Percentiles rank a stretch among this genome's conserved stretches.
Evolutionary conservation across 2,329 filamentous ascomycete species (phyloP).

Genomic region (Colletotrichum sidae): DNA sequence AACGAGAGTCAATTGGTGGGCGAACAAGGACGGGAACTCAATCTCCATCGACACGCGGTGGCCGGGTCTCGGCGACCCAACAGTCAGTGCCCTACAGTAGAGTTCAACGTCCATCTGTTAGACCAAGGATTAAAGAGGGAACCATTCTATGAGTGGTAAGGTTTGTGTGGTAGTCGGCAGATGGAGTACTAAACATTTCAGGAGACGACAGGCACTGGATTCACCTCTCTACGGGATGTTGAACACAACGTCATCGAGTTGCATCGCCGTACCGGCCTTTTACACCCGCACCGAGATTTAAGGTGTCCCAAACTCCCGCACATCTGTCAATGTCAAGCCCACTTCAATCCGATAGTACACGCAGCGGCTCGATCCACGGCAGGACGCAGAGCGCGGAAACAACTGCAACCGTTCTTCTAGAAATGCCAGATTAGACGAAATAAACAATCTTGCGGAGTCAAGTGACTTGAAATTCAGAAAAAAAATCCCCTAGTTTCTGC

Average conservation of each 20-base stretch:
- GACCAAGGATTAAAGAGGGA: too few relatives aligned
- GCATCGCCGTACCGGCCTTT: too few relatives aligned
- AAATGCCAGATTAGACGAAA: background rate
- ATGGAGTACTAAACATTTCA: too few relatives aligned
- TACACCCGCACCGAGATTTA: constrained; percentile 6
- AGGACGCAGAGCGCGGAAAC: constrained; percentile 11
- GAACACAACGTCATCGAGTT: too few relatives aligned
- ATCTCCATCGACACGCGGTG: background rate
- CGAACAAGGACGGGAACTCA: background rate
- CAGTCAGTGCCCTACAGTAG: too few relatives aligned
- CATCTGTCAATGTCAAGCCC: constrained; percentile 1
- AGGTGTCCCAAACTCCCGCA: background rate
- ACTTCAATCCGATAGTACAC: constrained; percentile 8
- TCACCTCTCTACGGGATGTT: too few relatives aligned
- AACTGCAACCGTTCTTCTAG: constrained; percentile 10
- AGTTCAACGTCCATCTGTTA: too few relatives aligned
- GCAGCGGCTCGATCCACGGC: background rate
- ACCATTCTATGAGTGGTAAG: too few relatives aligned
- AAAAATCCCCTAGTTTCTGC: background rate
- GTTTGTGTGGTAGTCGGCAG: too few relatives aligned
- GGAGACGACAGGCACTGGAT: too few relatives aligned
- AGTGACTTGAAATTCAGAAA: background rate
- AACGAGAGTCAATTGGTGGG: too few relatives aligned
- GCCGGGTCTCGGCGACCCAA: too few relatives aligned
- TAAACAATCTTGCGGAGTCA: background rate